These are phyloP conservation scores for Fusarium torulosum DNA, from an alignment of 2,329 filamentous ascomycete genomes.

Conservation along the genomic window DNA sequence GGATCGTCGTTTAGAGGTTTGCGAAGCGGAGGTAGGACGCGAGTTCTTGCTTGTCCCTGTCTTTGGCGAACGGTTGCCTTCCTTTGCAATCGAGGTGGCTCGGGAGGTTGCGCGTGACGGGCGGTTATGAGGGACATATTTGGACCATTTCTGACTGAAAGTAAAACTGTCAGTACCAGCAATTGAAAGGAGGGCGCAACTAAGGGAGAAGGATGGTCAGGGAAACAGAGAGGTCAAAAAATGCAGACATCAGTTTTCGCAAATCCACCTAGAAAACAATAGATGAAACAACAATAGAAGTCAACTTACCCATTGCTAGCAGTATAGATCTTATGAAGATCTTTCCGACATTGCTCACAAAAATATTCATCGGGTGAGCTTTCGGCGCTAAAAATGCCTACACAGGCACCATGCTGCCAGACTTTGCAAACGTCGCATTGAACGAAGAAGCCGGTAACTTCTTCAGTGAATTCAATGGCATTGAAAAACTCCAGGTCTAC, in stretches of 20 bases:
- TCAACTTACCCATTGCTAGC: slow-evolving; percentile 85
- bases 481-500: slow-evolving; percentile 69
- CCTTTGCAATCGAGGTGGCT: slow-evolving; percentile 69
- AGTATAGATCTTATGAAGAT: slow-evolving; percentile 85
- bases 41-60: slow-evolving; percentile 69
- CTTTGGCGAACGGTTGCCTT: slow-evolving; percentile 69
- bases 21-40: slow-evolving; percentile 63
- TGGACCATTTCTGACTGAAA: slow-evolving; percentile 73
- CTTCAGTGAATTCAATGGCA: slow-evolving; percentile 77
- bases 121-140: slow-evolving; percentile 72
- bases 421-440: slow-evolving; percentile 98
- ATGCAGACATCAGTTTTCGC: background rate
- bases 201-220: background rate
- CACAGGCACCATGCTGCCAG: slow-evolving; percentile 98
- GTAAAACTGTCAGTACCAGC: slow-evolving; percentile 53
- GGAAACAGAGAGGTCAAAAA: background rate
- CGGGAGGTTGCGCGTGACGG: slow-evolving; percentile 69
- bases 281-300: background rate
- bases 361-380: slow-evolving; percentile 97
- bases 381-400: slow-evolving; percentile 95
- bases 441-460: slow-evolving; percentile 94
- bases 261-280: background rate
- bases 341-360: slow-evolving; percentile 93
- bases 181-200: background rate
- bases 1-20: slow-evolving; percentile 81